Percentiles rank a stretch among this genome's conserved stretches.
Evolutionary conservation across 371 early-diverging fungal species (phyloP).

Genomic region (Smittium mucronatum): DNA sequence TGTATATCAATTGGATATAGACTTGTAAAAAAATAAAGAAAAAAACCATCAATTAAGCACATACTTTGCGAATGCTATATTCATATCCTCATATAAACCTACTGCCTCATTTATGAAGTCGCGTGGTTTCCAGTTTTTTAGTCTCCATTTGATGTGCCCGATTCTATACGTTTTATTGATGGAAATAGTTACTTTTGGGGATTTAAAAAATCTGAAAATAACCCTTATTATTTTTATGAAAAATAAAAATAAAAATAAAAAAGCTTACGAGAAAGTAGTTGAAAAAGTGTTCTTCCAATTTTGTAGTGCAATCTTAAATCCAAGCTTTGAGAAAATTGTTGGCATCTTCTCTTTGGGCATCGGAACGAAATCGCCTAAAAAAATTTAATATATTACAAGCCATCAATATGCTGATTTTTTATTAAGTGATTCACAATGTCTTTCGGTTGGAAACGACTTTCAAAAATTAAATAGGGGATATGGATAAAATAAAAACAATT

Average conservation of each 20-base stretch:
- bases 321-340: constrained; percentile 11
- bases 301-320: constrained; percentile 11
- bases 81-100: constrained; percentile 53
- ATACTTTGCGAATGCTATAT: constrained; percentile 53
- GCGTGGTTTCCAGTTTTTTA: constrained; percentile 19
- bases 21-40: background rate
- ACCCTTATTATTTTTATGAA: background rate
- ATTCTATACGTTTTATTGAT: background rate
- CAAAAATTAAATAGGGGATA: too few relatives aligned
- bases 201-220: constrained; percentile 3
- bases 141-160: background rate
- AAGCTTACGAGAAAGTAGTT: constrained; percentile 11
- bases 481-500: background rate
- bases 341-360: constrained; percentile 11
- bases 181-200: background rate
- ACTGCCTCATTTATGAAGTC: constrained; percentile 34
- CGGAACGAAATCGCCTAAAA: constrained; percentile 13
- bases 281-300: constrained; percentile 11
- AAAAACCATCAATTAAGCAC: background rate
- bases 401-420: constrained; percentile 5
- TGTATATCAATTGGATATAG: background rate
- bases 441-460: too few relatives aligned
- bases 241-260: constrained; percentile 5
- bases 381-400: constrained; percentile 8
- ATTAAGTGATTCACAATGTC: too few relatives aligned